Evolutionary conservation across 331 rosid species (phyloP).

Genomic region (Acacia pycnantha): DNA sequence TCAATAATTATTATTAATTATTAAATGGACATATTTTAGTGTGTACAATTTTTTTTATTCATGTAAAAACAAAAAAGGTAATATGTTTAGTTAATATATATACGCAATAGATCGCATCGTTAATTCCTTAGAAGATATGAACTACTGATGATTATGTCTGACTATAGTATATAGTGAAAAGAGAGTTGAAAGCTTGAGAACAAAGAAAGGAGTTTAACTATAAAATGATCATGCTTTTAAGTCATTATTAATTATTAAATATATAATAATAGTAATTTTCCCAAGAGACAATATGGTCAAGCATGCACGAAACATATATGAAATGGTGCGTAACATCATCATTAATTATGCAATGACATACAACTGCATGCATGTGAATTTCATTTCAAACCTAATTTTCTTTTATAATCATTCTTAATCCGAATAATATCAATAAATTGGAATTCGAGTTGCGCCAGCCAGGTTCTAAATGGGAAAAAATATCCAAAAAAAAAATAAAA

Average conservation of each 20-base stretch:
- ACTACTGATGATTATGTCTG: constrained; percentile 51
- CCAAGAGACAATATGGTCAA: background rate
- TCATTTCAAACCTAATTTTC: background rate
- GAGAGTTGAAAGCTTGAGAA: constrained; percentile 38
- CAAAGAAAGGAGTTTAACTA: constrained; percentile 26
- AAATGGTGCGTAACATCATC: constrained; percentile 29
- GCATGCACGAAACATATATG: background rate
- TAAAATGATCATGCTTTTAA: constrained; percentile 23
- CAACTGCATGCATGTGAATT: constrained; percentile 14
- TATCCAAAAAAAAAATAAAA: too few relatives aligned
- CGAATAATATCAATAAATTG: too few relatives aligned
- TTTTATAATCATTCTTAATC: background rate
- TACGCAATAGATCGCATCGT: background rate
- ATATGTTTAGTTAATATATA: background rate
- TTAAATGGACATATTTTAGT: too few relatives aligned
- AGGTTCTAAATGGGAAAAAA: too few relatives aligned
- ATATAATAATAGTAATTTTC: background rate
- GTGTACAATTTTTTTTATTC: too few relatives aligned
- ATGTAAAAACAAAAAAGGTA: background rate
- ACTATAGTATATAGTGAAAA: background rate
- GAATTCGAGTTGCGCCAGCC: too few relatives aligned
- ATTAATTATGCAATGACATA: constrained; percentile 29
- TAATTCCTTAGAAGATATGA: constrained; percentile 22
- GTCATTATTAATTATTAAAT: background rate
- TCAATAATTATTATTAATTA: too few relatives aligned